Evolutionary conservation across 306 rosid genomes (phyloP).

Genomic region (Trichosanthes cucumerina): DNA sequence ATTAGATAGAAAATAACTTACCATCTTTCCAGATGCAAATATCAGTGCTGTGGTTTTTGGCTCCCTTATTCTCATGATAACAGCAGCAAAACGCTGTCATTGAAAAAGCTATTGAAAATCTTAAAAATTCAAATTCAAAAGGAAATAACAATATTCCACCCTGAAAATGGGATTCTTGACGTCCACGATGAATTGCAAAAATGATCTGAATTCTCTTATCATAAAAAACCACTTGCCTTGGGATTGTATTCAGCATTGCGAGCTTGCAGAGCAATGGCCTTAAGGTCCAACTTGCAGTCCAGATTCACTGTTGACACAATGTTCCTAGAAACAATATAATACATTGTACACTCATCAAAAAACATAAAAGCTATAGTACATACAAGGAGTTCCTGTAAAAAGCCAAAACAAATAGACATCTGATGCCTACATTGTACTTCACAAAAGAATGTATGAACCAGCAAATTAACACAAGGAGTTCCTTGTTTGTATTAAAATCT

Average conservation of each 20-base stretch:
- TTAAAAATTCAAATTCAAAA: neutral
- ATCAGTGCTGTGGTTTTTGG: conserved; percentile 93
- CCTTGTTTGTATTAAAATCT: neutral
- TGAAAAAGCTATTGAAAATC: neutral
- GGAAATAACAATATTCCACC: neutral
- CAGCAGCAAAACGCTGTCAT: conserved; percentile 92
- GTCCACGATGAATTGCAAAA: neutral
- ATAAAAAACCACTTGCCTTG: conserved; percentile 39
- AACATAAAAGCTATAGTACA: neutral
- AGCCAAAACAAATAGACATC: neutral
- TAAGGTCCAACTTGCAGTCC: conserved; percentile 91
- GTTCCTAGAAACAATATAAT: conserved; percentile 36
- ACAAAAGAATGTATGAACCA: neutral
- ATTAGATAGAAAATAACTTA: conserved; percentile 19
- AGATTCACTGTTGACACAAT: conserved; percentile 91
- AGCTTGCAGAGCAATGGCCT: conserved; percentile 83
- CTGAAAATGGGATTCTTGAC: neutral
- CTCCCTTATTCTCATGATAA: conserved; percentile 96
- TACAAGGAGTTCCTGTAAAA: neutral
- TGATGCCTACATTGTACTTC: neutral
- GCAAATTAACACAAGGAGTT: neutral
- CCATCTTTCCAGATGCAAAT: conserved; percentile 97
- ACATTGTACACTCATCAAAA: neutral
- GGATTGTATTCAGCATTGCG: conserved; percentile 98
- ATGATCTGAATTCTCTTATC: neutral